phyloP scores from a whole-genome alignment of 2,329 filamentous ascomycete genomes.

The Corynespora cassiicola region DNA sequence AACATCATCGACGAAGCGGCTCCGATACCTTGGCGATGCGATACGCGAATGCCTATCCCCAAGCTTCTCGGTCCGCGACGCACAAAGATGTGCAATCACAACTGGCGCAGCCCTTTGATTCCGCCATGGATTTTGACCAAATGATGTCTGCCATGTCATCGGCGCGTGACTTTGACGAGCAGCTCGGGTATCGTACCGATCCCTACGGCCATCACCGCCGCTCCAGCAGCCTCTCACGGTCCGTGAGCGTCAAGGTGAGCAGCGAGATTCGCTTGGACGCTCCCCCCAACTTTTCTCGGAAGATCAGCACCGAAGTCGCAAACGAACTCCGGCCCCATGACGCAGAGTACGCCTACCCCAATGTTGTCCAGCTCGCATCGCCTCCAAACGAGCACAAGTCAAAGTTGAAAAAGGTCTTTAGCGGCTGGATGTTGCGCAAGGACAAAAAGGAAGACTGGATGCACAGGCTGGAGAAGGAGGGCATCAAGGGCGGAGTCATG shows the following conservation, averaged over 20 bases:
- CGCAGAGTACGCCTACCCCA: constrained; percentile 10
- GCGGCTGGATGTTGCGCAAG: constrained; percentile 43
- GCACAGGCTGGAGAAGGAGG: constrained; percentile 49
- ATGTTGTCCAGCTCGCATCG: constrained; percentile 20
- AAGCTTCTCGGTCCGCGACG: constrained; percentile 15
- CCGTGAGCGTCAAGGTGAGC: constrained; percentile 28
- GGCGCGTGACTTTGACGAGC: constrained; percentile 23
- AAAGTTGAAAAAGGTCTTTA: constrained; percentile 43
- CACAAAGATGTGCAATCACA: constrained; percentile 18
- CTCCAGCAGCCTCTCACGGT: constrained; percentile 14
- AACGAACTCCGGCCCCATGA: constrained; percentile 4
- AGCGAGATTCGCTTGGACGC: constrained; percentile 24
- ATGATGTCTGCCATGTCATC: constrained; percentile 35
- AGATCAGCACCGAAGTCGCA: constrained; percentile 36
- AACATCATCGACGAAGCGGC: constrained; percentile 35
- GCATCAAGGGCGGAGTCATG: constrained; percentile 48
- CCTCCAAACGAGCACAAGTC: constrained; percentile 36
- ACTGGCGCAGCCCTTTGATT: constrained; percentile 2
- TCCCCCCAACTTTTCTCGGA: constrained; percentile 37
- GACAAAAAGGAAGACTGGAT: constrained; percentile 50
- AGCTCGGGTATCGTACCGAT: constrained; percentile 16
- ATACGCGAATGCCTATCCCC: constrained; percentile 24
- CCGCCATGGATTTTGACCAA: constrained; percentile 21
- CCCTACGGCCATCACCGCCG: constrained; percentile 22
- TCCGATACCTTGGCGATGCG: constrained; percentile 36